These are phyloP conservation scores for Aquilaria sinensis DNA, from an alignment of 345 rosid genomes.

Conservation along the genomic window DNA sequence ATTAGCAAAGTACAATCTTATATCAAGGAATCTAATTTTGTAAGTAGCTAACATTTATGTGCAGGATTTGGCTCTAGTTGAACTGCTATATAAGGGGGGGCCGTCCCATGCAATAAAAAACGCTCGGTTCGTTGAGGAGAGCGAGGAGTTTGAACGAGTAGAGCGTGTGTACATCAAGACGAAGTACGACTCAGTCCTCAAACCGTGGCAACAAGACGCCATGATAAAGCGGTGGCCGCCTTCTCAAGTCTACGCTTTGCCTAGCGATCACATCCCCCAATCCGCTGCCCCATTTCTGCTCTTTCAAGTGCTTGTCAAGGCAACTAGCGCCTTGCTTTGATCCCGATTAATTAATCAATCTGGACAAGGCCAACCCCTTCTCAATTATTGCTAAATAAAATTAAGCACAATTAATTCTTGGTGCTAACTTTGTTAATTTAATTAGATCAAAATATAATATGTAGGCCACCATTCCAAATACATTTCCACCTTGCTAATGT, in stretches of 20 bases:
- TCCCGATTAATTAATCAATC: too few relatives aligned
- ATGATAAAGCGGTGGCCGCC: slow-evolving; percentile 82
- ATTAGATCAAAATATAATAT: too few relatives aligned
- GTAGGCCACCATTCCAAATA: too few relatives aligned
- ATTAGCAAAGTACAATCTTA: too few relatives aligned
- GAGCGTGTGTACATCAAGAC: slow-evolving; percentile 71
- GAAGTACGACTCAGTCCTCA: slow-evolving; percentile 47
- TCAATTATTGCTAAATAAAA: too few relatives aligned
- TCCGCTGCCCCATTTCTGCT: slow-evolving; percentile 69
- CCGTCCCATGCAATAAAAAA: slow-evolving; percentile 40
- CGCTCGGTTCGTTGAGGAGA: slow-evolving; percentile 32
- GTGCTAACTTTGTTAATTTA: too few relatives aligned
- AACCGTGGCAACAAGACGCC: slow-evolving; percentile 69
- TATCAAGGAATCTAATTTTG: too few relatives aligned
- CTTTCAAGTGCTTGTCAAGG: slow-evolving; percentile 61
- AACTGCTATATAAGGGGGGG: slow-evolving; percentile 69
- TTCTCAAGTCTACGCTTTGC: slow-evolving; percentile 40
- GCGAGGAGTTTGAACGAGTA: slow-evolving; percentile 21
- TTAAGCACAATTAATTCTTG: too few relatives aligned
- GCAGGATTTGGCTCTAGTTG: slow-evolving; percentile 71
- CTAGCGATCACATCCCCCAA: slow-evolving; percentile 78
- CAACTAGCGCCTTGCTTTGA: slow-evolving; percentile 10
- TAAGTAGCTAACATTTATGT: not conserved
- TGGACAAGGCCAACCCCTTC: too few relatives aligned
- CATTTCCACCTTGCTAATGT: too few relatives aligned